Conservation (phyloP, 495 filamentous ascomycete genomes). For the Penicillium atrosanguineum region DNA sequence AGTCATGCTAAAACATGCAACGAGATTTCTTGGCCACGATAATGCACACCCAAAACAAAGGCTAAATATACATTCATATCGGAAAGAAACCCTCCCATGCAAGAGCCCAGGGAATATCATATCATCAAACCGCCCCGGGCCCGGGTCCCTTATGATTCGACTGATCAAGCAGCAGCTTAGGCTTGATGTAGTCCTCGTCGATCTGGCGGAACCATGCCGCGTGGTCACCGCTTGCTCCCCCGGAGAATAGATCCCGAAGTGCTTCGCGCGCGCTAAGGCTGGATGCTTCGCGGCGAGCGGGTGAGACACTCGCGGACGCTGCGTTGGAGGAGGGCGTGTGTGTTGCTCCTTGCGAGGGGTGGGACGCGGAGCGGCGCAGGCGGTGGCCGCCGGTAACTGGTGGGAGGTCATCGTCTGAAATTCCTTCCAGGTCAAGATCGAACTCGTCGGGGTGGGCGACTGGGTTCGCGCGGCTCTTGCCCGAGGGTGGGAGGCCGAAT, state of each 20-base stretch:
- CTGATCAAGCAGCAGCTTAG: constrained; percentile 81
- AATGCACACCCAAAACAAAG: constrained; percentile 20
- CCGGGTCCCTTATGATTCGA: constrained; percentile 46
- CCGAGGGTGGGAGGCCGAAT: constrained; percentile 38
- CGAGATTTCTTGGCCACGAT: constrained; percentile 5
- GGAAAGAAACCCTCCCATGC: constrained; percentile 5
- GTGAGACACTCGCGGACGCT: constrained; percentile 29
- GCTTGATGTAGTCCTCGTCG: constrained; percentile 97
- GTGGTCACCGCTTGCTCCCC: constrained; percentile 77
- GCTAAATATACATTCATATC: constrained; percentile 31
- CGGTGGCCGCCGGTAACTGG: constrained; percentile 43
- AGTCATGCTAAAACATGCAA: background rate
- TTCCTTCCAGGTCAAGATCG: constrained; percentile 39
- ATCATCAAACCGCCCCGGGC: constrained; percentile 41
- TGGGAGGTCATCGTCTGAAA: constrained; percentile 52
- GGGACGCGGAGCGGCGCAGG: constrained; percentile 56
- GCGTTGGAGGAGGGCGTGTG: constrained; percentile 18
- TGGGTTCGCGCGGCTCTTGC: constrained; percentile 61
- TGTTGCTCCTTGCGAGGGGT: constrained; percentile 24
- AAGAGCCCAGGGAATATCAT: constrained; percentile 9
- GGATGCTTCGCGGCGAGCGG: constrained; percentile 24
- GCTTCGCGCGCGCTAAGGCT: constrained; percentile 58
- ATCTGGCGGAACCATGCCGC: constrained; percentile 88
- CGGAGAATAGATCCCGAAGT: constrained; percentile 68
- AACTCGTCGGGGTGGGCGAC: constrained; percentile 52